Evolutionary conservation across 345 rosid genomes (phyloP), one percentile per base, ranked within the genome.

Genomic region (Litchi chinensis): DNA sequence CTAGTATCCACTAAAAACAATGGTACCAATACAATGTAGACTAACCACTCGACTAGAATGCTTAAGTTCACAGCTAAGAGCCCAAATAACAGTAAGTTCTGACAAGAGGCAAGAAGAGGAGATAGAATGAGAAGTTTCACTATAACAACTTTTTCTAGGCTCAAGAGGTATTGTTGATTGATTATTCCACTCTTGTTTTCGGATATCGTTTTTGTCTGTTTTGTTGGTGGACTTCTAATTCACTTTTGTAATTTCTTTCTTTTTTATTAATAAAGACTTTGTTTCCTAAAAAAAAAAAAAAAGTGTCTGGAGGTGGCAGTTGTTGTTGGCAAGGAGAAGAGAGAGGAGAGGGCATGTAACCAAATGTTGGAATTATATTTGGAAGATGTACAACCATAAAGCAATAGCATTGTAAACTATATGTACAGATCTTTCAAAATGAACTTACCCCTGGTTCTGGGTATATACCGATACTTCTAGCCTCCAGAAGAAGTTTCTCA

Each of bases 401-500:
- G 57, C 59, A 82, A 76, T 44, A 73, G 65, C 26, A 43, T 32
- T 54, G 8, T 39, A 69, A 57, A 74, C 46, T 44, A 62, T 52
- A 73, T 66, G 73, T 9, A 28, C 32, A 80, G 40, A 44, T 21
- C 62, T 48, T 32, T 68, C 37, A 77, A 80, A 76, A 60, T 66
- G 65, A 66, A 80, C 91, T n/a, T 88, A 96, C 99, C 95, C 78
- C 56, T 74, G 87, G 86, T 70, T 93, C 97, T 81, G 90, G 88
- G 85, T 88, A 91, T 82, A 93, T 91, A 70, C 97, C 97, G 80
- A 96, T 81, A 82, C 95, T 94, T 71, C 90, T 90, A 79, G 93
- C 80, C 83, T 96, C 99, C 91, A 93, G 68, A 79, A 76, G 80
- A 77, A 96, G 88, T 86, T 87, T 96, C 79, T 94, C 93, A 78